Base-by-base conservation (phyloP, 805 yeast species). In the Saturnispora halmiae region DNA sequence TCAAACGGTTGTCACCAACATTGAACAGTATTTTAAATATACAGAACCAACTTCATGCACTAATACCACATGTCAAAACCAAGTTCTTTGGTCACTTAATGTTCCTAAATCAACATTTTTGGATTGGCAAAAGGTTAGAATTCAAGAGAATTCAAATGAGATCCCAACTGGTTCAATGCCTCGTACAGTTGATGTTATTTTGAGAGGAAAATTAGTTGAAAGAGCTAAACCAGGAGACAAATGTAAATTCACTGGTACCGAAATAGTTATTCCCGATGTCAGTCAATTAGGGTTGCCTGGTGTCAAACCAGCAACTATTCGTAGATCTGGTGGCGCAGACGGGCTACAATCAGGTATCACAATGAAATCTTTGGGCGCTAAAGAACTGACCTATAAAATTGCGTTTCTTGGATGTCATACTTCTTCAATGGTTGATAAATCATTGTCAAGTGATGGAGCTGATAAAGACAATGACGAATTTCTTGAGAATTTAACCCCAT, bases 141-240 rank as follows among this genome's bases (percentile, higher is more conserved):
- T 90, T 49, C 98, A 90, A 59, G 98, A 90, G 56, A 92, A 90
- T 55, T 79, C 96, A n/a, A 82, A 71, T 51, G 97, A 90, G 61
- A 90, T 90, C 43, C 98, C 98, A 21, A 86, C 96, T 0, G 98
- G 98, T 22, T 87, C 96, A 3, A 90, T 90, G 98, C 98, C 98
- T 20, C 76, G 98, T 59, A 90, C 96, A 1, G 62, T 90, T 53
- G 98, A 90, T 59, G 90, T 90, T 19, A 82, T 90, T 38, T 64
- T 90, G 44, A 72, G 98, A 52, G 97, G 97, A 38, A 96, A 90
- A 51, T 72, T 86, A 40, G 97, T 92, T 7, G 98, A 90, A 57
- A 72, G 87, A 49, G 96, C 96, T 3, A 92, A 90, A 61, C 96
- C 98, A 1, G 98, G 98, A 50, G 97, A 90, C 61, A 82, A 85